Evolutionary conservation across 306 rosid genomes (phyloP).

Genomic region (Alnus glutinosa): DNA sequence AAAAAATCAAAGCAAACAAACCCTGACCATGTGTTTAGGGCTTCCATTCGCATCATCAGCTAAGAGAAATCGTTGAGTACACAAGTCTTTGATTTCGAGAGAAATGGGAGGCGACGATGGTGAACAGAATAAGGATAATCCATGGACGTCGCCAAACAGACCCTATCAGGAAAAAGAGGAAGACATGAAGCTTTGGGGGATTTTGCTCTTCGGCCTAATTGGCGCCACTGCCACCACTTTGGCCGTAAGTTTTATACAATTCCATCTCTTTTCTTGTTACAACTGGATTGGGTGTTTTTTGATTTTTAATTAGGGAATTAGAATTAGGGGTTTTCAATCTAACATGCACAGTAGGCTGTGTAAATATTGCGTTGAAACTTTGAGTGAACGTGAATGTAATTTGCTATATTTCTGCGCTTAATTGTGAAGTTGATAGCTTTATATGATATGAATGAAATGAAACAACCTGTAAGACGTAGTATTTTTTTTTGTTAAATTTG

Average conservation of each 20-base stretch:
- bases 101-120: conserved; percentile 50
- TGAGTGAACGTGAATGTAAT: not conserved
- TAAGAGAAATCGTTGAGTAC: conserved; percentile 21
- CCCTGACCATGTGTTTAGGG: conserved; percentile 36
- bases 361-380: not conserved
- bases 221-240: conserved; percentile 90
- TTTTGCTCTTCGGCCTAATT: conserved; percentile 71
- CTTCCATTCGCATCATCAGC: conserved; percentile 27
- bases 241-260: conserved; percentile 51
- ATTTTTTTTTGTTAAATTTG: not conserved
- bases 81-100: conserved; percentile 10
- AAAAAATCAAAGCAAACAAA: not conserved
- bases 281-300: not conserved
- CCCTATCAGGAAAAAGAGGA: conserved; percentile 40
- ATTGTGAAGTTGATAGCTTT: not conserved
- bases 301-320: too few species aligned
- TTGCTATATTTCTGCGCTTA: not conserved
- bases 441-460: not conserved
- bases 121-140: conserved; percentile 39
- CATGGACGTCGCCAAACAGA: conserved; percentile 34
- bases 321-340: not conserved
- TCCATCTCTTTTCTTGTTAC: not conserved
- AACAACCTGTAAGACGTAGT: not conserved
- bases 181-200: conserved; percentile 70
- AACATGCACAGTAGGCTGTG: not conserved